These are phyloP conservation scores for Penicillium sp. DNA, from an alignment of 2,329 filamentous ascomycete species.

Conservation along the genomic window DNA sequence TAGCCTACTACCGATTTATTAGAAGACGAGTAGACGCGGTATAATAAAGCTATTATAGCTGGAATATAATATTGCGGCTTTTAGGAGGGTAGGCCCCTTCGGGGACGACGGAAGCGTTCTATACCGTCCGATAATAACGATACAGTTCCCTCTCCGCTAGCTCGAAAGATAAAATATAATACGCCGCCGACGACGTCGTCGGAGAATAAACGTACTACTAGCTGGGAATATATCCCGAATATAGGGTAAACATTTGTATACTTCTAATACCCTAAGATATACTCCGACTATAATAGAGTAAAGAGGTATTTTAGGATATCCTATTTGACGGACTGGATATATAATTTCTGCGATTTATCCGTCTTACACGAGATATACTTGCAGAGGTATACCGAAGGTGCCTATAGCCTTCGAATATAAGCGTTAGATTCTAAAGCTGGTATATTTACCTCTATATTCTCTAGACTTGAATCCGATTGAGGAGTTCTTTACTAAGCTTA, in stretches of 20 bases:
- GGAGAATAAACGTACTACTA: neutral
- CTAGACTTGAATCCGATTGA: too few relatives aligned
- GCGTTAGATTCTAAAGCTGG: conserved; percentile 7
- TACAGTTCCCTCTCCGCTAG: neutral
- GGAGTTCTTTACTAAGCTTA: too few relatives aligned
- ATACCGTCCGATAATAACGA: neutral
- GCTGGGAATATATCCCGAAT: neutral
- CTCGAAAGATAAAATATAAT: neutral
- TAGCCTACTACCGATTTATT: too few relatives aligned
- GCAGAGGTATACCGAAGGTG: accelerated
- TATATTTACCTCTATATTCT: conserved; percentile 6
- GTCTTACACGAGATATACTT: neutral
- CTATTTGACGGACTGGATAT: neutral
- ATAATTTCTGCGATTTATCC: neutral
- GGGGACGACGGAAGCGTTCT: neutral
- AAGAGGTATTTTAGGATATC: neutral
- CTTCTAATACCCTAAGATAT: too few relatives aligned
- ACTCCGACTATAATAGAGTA: neutral
- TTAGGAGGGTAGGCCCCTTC: neutral
- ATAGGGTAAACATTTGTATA: neutral
- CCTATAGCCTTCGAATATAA: conserved; percentile 18
- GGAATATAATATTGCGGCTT: neutral
- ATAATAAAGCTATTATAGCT: neutral
- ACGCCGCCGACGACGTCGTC: neutral
- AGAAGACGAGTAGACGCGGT: neutral